These are phyloP conservation scores for Boeremia lycopersici DNA, from an alignment of 2,329 filamentous ascomycete genomes.

Conservation along the genomic window DNA sequence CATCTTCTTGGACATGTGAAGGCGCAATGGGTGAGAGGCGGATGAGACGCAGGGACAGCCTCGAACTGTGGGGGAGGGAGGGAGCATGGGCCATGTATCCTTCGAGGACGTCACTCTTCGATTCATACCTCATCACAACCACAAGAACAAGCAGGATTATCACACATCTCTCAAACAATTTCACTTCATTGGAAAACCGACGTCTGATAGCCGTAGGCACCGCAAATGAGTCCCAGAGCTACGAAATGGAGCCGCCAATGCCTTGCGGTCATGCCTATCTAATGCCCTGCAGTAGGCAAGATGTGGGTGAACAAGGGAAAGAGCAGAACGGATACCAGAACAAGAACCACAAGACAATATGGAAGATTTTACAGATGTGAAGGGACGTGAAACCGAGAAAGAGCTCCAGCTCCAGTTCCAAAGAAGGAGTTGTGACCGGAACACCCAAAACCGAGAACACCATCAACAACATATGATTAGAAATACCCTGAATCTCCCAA, in stretches of 20 bases:
- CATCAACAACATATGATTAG: neutral
- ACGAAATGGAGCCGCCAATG: neutral
- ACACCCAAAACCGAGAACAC: neutral
- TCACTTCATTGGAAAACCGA: neutral
- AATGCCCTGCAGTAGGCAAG: constrained; percentile 5
- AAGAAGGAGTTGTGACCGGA: neutral
- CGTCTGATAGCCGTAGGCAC: neutral
- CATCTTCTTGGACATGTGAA: constrained; percentile 31
- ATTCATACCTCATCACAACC: neutral
- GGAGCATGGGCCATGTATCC: constrained; percentile 3
- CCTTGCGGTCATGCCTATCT: constrained; percentile 9
- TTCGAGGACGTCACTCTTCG: constrained; percentile 3
- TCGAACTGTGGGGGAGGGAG: constrained; percentile 8
- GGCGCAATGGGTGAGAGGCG: constrained; percentile 6
- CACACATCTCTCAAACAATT: neutral
- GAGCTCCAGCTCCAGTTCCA: too few species aligned
- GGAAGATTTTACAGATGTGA: neutral
- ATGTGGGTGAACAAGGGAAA: constrained; percentile 7
- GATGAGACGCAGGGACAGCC: neutral
- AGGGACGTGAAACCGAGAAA: neutral
- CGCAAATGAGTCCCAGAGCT: neutral
- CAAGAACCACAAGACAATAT: neutral
- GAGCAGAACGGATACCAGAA: neutral
- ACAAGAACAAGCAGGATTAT: neutral
- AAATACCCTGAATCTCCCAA: neutral